These are phyloP conservation scores for Ceratorhiza oryzae-sativae DNA, from an alignment of 1,284 basidiomycete genomes.

Conservation along the genomic window DNA sequence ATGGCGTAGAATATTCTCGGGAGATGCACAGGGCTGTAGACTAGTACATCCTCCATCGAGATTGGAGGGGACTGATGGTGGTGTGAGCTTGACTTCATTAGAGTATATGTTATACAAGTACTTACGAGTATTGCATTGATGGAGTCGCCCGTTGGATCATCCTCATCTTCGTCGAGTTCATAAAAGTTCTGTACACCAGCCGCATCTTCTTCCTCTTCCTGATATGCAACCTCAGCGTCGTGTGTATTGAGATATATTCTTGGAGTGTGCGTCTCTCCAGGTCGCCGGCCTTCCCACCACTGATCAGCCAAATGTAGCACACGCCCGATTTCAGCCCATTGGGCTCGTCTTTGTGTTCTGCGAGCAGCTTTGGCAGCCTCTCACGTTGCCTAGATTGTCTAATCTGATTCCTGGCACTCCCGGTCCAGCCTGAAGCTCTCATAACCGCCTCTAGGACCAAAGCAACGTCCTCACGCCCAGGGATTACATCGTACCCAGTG, in stretches of 20 bases:
- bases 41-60: constrained; percentile 44
- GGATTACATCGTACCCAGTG: constrained; percentile 76
- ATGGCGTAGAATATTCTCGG: constrained; percentile 44
- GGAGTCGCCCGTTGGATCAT: constrained; percentile 53
- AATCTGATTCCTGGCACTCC: constrained; percentile 55
- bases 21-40: constrained; percentile 41
- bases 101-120: background rate
- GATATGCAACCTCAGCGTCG: constrained; percentile 35
- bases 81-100: constrained; percentile 58
- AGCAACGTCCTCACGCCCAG: constrained; percentile 80
- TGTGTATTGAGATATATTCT: constrained; percentile 30
- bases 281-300: constrained; percentile 65
- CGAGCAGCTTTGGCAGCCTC: constrained; percentile 66
- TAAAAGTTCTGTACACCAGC: constrained; percentile 50
- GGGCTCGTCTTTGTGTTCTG: constrained; percentile 59
- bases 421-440: constrained; percentile 76
- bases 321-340: constrained; percentile 63
- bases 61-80: constrained; percentile 18
- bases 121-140: constrained; percentile 55
- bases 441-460: constrained; percentile 81
- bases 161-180: constrained; percentile 56
- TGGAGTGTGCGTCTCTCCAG: constrained; percentile 14
- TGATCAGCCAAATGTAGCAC: constrained; percentile 62
- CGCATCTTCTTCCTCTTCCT: constrained; percentile 48
- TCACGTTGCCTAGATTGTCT: constrained; percentile 67